Evolutionary conservation across 2,329 filamentous ascomycete genomes (phyloP).

Genomic region (Arachnomyces sp.): DNA sequence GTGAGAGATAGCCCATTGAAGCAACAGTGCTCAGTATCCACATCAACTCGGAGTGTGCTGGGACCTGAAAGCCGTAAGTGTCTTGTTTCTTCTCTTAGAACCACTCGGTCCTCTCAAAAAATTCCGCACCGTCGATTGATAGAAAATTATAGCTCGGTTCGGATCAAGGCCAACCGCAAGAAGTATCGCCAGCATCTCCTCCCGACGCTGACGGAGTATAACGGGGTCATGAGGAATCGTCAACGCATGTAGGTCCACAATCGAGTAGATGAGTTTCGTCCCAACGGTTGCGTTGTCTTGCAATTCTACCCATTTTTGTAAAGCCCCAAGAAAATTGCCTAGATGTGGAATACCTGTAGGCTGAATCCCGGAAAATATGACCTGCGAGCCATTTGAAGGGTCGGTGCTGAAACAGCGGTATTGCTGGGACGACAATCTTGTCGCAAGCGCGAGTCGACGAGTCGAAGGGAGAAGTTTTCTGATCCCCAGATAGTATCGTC

Average conservation of each 20-base stretch:
- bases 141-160: slow-evolving; percentile 69
- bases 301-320: slow-evolving; percentile 76
- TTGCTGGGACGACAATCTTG: too few species aligned
- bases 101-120: neutral
- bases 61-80: slow-evolving; percentile 45
- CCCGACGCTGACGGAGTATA: slow-evolving; percentile 57
- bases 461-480: too few species aligned
- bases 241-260: slow-evolving; percentile 92
- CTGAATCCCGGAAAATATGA: slow-evolving; percentile 94
- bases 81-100: neutral
- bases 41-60: slow-evolving; percentile 82
- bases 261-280: slow-evolving; percentile 68
- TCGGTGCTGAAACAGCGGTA: too few species aligned
- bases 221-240: slow-evolving; percentile 64
- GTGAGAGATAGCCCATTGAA: slow-evolving; percentile 82
- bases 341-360: slow-evolving; percentile 90
- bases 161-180: slow-evolving; percentile 79
- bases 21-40: slow-evolving; percentile 93
- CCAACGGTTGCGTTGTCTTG: slow-evolving; percentile 55
- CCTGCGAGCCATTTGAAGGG: too few species aligned
- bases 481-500: too few species aligned
- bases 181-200: slow-evolving; percentile 69
- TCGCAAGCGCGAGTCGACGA: too few species aligned
- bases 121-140: slow-evolving; percentile 62
- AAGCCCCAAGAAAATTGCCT: slow-evolving; percentile 88